Evolutionary conservation across 2,329 filamentous ascomycete genomes (phyloP).

Genomic region (Penicillium sp.): DNA sequence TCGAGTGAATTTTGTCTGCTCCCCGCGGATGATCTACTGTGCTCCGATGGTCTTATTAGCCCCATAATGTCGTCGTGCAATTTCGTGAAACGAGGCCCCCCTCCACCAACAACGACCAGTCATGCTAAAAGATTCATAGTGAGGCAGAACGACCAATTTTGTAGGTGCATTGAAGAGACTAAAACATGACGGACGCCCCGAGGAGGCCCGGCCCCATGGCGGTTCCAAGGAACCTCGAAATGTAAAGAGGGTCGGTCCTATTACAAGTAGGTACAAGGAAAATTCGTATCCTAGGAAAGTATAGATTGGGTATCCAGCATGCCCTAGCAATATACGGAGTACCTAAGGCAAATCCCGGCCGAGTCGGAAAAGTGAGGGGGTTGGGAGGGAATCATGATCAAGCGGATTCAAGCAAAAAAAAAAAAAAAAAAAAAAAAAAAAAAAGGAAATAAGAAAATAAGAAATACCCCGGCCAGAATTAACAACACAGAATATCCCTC

Average conservation of each 20-base stretch:
- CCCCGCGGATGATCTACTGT: slow-evolving; percentile 25
- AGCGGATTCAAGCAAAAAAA: background rate
- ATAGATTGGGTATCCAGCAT: slow-evolving; percentile 9
- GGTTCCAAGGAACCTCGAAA: slow-evolving; percentile 2
- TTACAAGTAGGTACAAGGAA: slow-evolving; percentile 1
- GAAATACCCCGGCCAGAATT: background rate
- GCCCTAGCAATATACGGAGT: background rate
- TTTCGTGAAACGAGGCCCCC: background rate
- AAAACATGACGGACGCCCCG: slow-evolving; percentile 1
- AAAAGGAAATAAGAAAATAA: slow-evolving; percentile 1
- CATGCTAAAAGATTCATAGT: slow-evolving; percentile 12
- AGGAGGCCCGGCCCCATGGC: slow-evolving; percentile 1
- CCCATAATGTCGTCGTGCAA: background rate
- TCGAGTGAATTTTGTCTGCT: slow-evolving; percentile 14
- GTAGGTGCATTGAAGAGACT: slow-evolving; percentile 1
- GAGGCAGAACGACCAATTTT: slow-evolving; percentile 2
- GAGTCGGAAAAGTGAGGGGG: background rate
- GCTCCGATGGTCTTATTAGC: slow-evolving; percentile 6
- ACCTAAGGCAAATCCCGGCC: background rate
- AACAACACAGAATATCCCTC: background rate
- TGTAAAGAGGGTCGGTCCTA: background rate
- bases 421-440: background rate
- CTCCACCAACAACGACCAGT: slow-evolving; percentile 13
- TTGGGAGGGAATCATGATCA: background rate
- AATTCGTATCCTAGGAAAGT: background rate